Conservation (phyloP, 306 rosid species). For the Luffa aegyptiaca region DNA sequence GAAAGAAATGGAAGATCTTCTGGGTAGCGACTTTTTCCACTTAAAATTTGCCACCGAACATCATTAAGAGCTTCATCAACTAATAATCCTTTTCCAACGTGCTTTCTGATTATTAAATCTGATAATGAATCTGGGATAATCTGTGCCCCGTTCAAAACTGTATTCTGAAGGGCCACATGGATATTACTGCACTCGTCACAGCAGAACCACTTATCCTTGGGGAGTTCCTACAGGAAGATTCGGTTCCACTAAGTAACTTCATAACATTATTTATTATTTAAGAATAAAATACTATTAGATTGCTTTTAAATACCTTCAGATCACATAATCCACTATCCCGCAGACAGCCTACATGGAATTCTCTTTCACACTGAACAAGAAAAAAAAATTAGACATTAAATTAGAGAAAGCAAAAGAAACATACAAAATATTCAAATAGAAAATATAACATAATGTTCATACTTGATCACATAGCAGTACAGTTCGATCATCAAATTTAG, state of each 20-base stretch:
- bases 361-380: conserved; percentile 85
- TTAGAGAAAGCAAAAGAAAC: neutral
- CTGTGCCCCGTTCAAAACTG: conserved; percentile 62
- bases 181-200: conserved; percentile 75
- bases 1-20: conserved; percentile 92
- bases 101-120: conserved; percentile 49
- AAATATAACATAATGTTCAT: conserved; percentile 17
- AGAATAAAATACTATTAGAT: conserved; percentile 6
- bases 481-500: conserved; percentile 82
- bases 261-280: conserved; percentile 3
- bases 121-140: conserved; percentile 47
- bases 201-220: conserved; percentile 98
- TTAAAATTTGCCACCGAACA: conserved; percentile 84
- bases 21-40: conserved; percentile 86
- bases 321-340: conserved; percentile 69
- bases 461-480: conserved; percentile 96
- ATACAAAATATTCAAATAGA: neutral
- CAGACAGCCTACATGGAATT: conserved; percentile 95
- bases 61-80: conserved; percentile 37
- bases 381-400: conserved; percentile 3
- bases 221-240: conserved; percentile 58
- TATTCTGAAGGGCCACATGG: conserved; percentile 53
- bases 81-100: conserved; percentile 53
- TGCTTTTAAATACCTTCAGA: conserved; percentile 43
- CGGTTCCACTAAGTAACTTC: conserved; percentile 10